Percentiles rank a stretch among this genome's conserved stretches.
Evolutionary conservation across 73 alveolate genomes (phyloP).

Genomic region (Tetrahymena elliotti): DNA sequence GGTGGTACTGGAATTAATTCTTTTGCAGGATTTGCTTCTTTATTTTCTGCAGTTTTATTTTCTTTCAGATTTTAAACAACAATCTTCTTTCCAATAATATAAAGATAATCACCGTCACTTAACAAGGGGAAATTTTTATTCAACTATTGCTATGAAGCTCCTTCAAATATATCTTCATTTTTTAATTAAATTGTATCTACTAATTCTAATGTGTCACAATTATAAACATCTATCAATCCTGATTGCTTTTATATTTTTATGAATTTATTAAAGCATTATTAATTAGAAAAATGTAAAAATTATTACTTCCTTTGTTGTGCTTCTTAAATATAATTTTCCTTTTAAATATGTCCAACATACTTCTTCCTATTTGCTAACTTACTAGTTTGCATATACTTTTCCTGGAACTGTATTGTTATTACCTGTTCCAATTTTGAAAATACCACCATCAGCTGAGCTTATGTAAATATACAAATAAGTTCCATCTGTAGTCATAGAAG

Average conservation of each 20-base stretch:
- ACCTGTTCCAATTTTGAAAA: conserved; percentile 83
- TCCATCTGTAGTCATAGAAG: conserved; percentile 75
- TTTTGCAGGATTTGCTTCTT: neutral
- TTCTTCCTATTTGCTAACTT: conserved; percentile 64
- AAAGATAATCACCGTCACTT: conserved; percentile 71
- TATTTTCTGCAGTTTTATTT: conserved; percentile 34
- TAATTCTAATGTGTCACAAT: conserved; percentile 56
- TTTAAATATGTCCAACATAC: conserved; percentile 68
- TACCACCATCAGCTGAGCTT: conserved; percentile 65
- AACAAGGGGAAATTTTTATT: conserved; percentile 76
- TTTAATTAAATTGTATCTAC: conserved; percentile 52
- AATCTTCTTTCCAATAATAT: conserved; percentile 59
- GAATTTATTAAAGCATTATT: neutral
- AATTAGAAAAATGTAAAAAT: neutral
- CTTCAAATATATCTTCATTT: conserved; percentile 56
- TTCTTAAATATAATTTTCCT: conserved; percentile 65
- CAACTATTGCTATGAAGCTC: conserved; percentile 38
- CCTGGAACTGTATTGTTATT: conserved; percentile 70
- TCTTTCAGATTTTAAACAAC: conserved; percentile 16
- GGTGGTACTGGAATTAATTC: neutral
- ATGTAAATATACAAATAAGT: conserved; percentile 54
- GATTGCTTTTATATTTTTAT: neutral
- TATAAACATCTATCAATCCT: conserved; percentile 46
- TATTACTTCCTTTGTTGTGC: conserved; percentile 51
- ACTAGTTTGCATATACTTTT: conserved; percentile 54